These are phyloP conservation scores for Beauveria caledonica DNA, from an alignment of 2,329 filamentous ascomycete species.

Conservation along the genomic window DNA sequence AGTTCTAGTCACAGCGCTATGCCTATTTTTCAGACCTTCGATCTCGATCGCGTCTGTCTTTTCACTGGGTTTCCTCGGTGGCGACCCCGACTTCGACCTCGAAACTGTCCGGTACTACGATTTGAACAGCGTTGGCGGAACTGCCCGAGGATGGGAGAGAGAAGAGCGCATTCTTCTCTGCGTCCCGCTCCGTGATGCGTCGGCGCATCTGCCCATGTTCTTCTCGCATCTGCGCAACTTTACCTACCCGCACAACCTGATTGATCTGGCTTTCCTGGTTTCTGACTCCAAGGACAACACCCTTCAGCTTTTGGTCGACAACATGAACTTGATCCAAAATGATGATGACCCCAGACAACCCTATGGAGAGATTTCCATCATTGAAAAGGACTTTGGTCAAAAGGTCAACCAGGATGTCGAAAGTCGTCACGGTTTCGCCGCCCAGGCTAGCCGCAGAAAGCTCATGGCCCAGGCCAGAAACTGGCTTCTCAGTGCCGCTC, in stretches of 20 bases:
- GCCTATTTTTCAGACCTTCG: slow-evolving; percentile 68
- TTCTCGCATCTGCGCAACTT: slow-evolving; percentile 96
- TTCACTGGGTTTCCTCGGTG: slow-evolving; percentile 63
- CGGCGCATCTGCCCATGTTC: slow-evolving; percentile 92
- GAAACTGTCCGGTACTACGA: slow-evolving; percentile 98
- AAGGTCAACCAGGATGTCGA: slow-evolving; percentile 97
- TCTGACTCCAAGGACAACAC: slow-evolving; percentile 96
- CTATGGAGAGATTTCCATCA: slow-evolving; percentile 93
- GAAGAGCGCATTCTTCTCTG: slow-evolving; percentile 94
- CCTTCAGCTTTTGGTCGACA: slow-evolving; percentile 63
- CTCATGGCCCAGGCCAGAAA: slow-evolving; percentile 97
- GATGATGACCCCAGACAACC: slow-evolving; percentile 71
- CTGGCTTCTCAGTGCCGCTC: slow-evolving; percentile 87
- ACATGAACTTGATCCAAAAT: slow-evolving; percentile 71
- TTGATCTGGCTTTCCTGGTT: slow-evolving; percentile 92
- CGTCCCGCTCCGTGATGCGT: slow-evolving; percentile 86
- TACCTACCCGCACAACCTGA: slow-evolving; percentile 92
- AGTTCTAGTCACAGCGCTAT: slow-evolving; percentile 54
- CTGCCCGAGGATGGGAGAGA: slow-evolving; percentile 87
- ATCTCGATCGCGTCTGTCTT: slow-evolving; percentile 52
- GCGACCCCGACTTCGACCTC: slow-evolving; percentile 64
- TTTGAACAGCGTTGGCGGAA: slow-evolving; percentile 82
- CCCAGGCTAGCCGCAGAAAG: slow-evolving; percentile 87
- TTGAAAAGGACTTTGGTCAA: slow-evolving; percentile 98
- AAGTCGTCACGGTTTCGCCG: slow-evolving; percentile 93